Conservation (phyloP, 169 alveolate genomes). For the Plasmodium blacklocki region DNA sequence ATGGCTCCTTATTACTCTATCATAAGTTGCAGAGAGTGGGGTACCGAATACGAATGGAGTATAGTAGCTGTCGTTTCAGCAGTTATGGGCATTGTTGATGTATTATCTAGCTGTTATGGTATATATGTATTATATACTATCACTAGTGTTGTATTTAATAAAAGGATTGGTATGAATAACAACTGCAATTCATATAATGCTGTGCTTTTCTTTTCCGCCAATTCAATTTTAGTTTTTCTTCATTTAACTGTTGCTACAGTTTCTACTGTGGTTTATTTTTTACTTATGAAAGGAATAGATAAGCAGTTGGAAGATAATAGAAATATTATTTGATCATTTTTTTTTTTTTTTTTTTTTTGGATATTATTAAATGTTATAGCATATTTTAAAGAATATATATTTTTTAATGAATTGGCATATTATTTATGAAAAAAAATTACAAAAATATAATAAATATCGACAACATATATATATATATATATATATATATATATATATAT, state of each 20-base stretch:
- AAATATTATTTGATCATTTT: constrained; percentile 46
- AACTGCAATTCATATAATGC: constrained; percentile 60
- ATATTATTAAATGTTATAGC: not conserved
- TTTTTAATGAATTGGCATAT: no score
- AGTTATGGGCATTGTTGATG: constrained; percentile 81
- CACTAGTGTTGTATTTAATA: constrained; percentile 32
- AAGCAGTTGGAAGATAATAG: constrained; percentile 78
- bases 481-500: no score
- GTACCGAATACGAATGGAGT: constrained; percentile 85
- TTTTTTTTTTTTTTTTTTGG: constrained; percentile 8
- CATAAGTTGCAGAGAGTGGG: constrained; percentile 73
- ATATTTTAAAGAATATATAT: not conserved
- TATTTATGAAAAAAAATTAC: no score
- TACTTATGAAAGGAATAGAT: constrained; percentile 76
- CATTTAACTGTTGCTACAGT: constrained; percentile 79
- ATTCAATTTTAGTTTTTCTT: constrained; percentile 78
- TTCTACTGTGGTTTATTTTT: constrained; percentile 65
- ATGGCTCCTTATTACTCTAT: constrained; percentile 65
- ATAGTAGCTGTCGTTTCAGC: constrained; percentile 78
- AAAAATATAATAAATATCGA: no score
- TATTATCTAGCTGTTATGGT: constrained; percentile 74
- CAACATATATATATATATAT: no score
- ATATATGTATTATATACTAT: constrained; percentile 61
- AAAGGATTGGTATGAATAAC: constrained; percentile 23
- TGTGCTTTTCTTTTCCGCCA: constrained; percentile 78